Percentiles rank a stretch among this genome's conserved stretches.
Evolutionary conservation across 2,329 filamentous ascomycete species (phyloP).

Genomic region (Calonectria henricotiae): DNA sequence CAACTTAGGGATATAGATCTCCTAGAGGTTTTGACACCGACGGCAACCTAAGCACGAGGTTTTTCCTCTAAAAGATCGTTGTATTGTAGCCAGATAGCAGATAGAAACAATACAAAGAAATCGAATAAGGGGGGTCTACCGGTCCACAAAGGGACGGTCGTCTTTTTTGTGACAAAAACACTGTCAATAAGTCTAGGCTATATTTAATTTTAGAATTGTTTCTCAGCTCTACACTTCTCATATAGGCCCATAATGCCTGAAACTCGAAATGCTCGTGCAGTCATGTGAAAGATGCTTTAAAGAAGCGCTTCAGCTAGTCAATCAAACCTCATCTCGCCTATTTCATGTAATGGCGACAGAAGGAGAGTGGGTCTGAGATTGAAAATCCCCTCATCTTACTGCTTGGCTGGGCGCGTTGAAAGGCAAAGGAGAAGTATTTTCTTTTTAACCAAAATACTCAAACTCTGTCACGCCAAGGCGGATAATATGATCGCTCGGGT

Average conservation of each 20-base stretch:
- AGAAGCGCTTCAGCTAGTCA: not conserved
- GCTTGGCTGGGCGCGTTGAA: not conserved
- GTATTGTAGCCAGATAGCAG: too few relatives aligned
- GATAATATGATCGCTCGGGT: slow-evolving; percentile 15
- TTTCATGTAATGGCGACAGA: not conserved
- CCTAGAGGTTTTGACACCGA: too few relatives aligned
- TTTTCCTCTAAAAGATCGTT: too few relatives aligned
- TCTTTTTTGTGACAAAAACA: too few relatives aligned
- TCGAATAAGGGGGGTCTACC: too few relatives aligned
- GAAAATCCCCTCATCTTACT: not conserved
- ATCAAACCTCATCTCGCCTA: not conserved
- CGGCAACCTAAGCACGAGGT: too few relatives aligned
- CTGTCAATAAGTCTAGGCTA: too few relatives aligned
- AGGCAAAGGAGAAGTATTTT: not conserved
- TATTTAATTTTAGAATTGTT: too few relatives aligned
- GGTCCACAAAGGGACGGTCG: too few relatives aligned
- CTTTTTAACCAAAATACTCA: not conserved
- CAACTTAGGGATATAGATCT: too few relatives aligned
- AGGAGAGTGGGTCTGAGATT: not conserved
- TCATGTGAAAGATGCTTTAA: not conserved
- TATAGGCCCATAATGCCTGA: not conserved
- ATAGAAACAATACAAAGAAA: too few relatives aligned
- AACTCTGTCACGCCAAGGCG: slow-evolving; percentile 3
- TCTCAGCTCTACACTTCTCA: not conserved
- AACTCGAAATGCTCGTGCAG: not conserved